Base-by-base conservation (phyloP, 1,139 yeast genomes). In the Debaryomyces coudertii region DNA sequence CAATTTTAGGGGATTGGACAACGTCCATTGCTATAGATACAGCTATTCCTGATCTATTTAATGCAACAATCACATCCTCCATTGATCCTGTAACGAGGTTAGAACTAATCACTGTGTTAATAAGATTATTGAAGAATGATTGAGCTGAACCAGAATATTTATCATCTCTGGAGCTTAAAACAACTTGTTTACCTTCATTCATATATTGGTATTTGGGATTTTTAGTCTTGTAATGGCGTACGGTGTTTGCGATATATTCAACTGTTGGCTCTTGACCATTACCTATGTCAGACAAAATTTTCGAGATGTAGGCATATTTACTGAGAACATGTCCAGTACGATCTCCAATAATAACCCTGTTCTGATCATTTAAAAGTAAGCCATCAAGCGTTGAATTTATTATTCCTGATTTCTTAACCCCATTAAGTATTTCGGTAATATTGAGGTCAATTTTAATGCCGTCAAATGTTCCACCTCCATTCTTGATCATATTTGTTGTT, bases 131-230 rank as follows among this genome's bases (percentile, higher is more conserved):
- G 29, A 73, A 36, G 48, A 75, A 73, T 4, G 60, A 51, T 36
- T 54, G 53, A 2, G 76, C 69, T 8, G 75, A 64, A 3, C 79
- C 79, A 25, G 56, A 43, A 46, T 62, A 64, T 35, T 44, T 41
- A 20, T 50, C 47, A 25, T 42, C 47, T 20, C 60, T 49, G 18
- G 46, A 52, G 20, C 36, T 38, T 23, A 54, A 54, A n/a, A 48
- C 46, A 16, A 48, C 51, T 55, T 57, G 49, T 53, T 55, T 45
- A 33, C 48, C 49, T 12, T 50, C 36, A 6, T 43, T 43, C 30
- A 23, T 48, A 31, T 30, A 42, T 40, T 25, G 56, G 36, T 49
- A 54, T 43, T 52, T 53, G 20, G 56, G 62, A 44, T 51, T 59
- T 53, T 64, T 59, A 43, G 67, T 62, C 22, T 60, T 62, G 27